Conservation (phyloP, 2,329 filamentous ascomycete genomes). For the Acephala macrosclerotiorum region DNA sequence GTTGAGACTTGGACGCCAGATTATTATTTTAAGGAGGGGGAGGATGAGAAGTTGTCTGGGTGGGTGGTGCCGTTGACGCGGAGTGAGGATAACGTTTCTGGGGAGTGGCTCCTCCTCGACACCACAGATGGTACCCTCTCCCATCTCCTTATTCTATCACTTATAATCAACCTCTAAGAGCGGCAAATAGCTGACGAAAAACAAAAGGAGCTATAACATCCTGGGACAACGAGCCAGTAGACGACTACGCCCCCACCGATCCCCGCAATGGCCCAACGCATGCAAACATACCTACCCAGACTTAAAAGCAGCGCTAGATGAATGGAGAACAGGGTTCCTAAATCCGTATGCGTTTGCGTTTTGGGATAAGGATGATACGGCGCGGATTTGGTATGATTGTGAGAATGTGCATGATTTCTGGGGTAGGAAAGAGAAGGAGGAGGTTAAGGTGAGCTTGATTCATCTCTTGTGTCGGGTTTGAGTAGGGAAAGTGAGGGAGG, state of each 20-base stretch:
- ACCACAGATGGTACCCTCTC: background rate
- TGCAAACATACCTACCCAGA: background rate
- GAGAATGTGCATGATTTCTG: background rate
- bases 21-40: background rate
- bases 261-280: background rate
- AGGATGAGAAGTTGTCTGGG: background rate
- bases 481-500: too few relatives aligned
- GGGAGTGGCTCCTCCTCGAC: background rate
- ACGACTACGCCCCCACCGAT: background rate
- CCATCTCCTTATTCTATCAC: background rate
- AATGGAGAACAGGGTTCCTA: background rate
- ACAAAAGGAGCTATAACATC: background rate
- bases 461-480: too few relatives aligned
- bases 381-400: background rate
- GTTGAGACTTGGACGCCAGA: background rate
- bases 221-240: conserved; percentile 6
- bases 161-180: too few relatives aligned
- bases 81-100: background rate
- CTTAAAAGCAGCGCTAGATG: background rate
- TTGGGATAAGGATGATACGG: background rate
- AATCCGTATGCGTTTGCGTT: background rate
- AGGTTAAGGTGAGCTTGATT: conserved; percentile 6
- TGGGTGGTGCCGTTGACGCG: conserved; percentile 4
- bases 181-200: too few relatives aligned
- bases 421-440: background rate